Percentiles rank a stretch among this genome's conserved stretches.
These are phyloP conservation scores for Plasmodium blacklocki DNA, from an alignment of 169 alveolate species.

Conservation along the genomic window DNA sequence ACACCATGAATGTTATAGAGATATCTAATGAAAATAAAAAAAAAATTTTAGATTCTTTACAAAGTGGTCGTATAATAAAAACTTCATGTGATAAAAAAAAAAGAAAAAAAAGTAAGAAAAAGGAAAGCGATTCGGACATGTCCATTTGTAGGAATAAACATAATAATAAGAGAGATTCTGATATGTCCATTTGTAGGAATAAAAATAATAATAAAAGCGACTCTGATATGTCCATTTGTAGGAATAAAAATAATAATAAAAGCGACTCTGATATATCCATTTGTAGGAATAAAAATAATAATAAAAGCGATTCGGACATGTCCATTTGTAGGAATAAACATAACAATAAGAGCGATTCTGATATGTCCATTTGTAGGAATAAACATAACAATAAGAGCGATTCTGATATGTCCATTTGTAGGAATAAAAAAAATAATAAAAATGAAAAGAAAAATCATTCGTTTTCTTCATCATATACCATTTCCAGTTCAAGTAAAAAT, in stretches of 20 bases:
- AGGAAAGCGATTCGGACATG: not conserved
- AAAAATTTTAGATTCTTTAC: slow-evolving; percentile 26
- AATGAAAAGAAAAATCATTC: not conserved
- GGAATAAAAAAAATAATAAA: slow-evolving; percentile 1
- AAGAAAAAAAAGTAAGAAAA: not conserved
- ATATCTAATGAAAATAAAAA: slow-evolving; percentile 57
- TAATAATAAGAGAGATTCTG: not conserved
- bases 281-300: too few species aligned
- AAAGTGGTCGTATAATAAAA: not conserved
- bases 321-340: too few species aligned
- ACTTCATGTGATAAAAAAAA: not conserved
- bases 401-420: not conserved
- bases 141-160: not conserved
- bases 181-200: not conserved
- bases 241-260: not conserved
- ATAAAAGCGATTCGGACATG: slow-evolving; percentile 15
- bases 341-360: not conserved
- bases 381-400: not conserved
- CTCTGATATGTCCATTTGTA: too few species aligned
- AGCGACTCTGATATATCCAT: too few species aligned
- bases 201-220: not conserved
- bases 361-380: slow-evolving; percentile 5
- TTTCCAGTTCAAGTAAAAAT: not conserved
- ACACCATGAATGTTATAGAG: slow-evolving; percentile 25
- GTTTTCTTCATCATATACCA: not conserved